These are phyloP conservation scores for Penicillium nordicum DNA, from an alignment of 2,329 filamentous ascomycete species.

Conservation along the genomic window DNA sequence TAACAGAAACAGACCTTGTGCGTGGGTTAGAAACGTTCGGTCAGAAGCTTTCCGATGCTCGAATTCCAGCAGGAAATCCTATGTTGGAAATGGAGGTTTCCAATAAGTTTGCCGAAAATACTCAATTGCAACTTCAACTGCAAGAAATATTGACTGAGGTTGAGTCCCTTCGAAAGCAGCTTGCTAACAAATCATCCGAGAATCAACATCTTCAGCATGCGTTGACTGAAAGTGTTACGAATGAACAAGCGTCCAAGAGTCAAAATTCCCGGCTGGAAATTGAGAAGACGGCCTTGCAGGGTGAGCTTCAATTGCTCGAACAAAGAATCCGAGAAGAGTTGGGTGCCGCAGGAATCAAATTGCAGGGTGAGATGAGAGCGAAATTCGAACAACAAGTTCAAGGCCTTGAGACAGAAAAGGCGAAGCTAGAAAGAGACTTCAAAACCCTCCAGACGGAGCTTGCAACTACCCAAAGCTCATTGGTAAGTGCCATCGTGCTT, in stretches of 20 bases:
- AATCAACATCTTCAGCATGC: conserved; percentile 17
- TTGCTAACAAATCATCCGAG: conserved; percentile 21
- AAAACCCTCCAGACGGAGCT: conserved; percentile 22
- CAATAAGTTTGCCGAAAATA: conserved; percentile 20
- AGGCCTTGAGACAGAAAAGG: conserved; percentile 27
- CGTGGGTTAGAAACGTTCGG: conserved; percentile 27
- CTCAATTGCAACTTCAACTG: conserved; percentile 26
- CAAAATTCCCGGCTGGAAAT: conserved; percentile 17
- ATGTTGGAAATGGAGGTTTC: conserved; percentile 24
- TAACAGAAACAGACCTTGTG: conserved; percentile 26
- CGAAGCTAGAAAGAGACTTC: conserved; percentile 17
- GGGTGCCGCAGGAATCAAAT: conserved; percentile 28
- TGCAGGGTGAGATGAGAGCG: conserved; percentile 27
- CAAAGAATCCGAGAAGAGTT: conserved; percentile 30
- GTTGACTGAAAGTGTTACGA: conserved; percentile 19
- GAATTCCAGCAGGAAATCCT: conserved; percentile 18
- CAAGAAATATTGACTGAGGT: conserved; percentile 21
- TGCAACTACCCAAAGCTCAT: conserved; percentile 13
- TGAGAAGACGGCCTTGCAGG: conserved; percentile 22
- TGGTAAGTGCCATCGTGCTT: conserved; percentile 22
- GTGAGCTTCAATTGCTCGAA: conserved; percentile 23
- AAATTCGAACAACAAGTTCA: conserved; percentile 32
- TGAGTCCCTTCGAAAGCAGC: conserved; percentile 12
- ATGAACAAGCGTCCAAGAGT: conserved; percentile 17
- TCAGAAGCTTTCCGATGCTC: conserved; percentile 19